These are phyloP conservation scores for Aureobasidium sp. DNA, from an alignment of 2,329 filamentous ascomycete genomes.

Conservation along the genomic window DNA sequence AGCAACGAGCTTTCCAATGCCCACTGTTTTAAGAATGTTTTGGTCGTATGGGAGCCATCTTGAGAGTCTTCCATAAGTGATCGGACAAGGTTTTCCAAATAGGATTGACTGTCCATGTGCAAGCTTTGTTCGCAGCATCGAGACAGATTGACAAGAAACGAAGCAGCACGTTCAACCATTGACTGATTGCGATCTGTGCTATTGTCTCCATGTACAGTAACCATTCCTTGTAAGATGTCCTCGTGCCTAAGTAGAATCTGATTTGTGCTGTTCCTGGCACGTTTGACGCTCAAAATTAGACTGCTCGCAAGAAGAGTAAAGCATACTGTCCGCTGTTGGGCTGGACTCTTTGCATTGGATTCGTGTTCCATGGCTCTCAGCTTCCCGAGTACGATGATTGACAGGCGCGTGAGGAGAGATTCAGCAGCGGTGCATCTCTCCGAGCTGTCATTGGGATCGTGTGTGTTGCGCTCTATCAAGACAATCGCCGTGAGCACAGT, in stretches of 20 bases:
- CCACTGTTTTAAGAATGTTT: constrained; percentile 28
- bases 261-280: background rate
- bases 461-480: background rate
- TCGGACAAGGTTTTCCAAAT: constrained; percentile 28
- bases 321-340: background rate
- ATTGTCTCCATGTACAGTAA: background rate
- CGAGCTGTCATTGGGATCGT: background rate
- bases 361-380: background rate
- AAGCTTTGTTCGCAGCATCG: constrained; percentile 31
- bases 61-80: constrained; percentile 24
- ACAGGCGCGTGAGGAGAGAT: background rate
- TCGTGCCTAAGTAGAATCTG: background rate
- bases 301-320: constrained; percentile 6
- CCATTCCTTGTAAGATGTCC: background rate
- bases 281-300: background rate
- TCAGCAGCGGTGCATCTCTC: background rate
- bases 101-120: constrained; percentile 24
- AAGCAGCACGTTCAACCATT: constrained; percentile 18
- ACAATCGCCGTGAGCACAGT: constrained; percentile 17
- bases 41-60: constrained; percentile 22
- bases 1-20: constrained; percentile 32
- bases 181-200: background rate
- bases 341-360: background rate
- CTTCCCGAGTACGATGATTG: background rate
- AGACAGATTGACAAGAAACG: constrained; percentile 29